Evolutionary conservation across 2,329 filamentous ascomycete genomes (phyloP), one percentile per base, ranked within the genome.

Genomic region (Neocucurbitaria cava): DNA sequence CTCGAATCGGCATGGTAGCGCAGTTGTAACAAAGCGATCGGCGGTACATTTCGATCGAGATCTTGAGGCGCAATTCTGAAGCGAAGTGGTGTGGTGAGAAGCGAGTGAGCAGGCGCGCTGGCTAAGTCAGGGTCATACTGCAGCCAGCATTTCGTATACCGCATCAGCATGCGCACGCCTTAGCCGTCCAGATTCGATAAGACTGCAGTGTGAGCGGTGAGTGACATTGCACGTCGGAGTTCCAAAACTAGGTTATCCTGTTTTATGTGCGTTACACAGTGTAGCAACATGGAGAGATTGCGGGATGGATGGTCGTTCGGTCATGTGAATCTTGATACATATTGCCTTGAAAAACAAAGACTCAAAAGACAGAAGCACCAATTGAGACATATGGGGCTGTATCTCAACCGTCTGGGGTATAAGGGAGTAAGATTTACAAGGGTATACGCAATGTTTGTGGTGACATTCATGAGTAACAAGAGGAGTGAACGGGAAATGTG

Each of bases 201-300:
- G 24, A 17, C 9, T 43, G 41, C 11, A 24, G n/a, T 28, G n/a
- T 36, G 46, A 54, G 59, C 59, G 59, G 59, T 62, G 56, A 57
- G 53, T 52, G 38, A 49, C 42, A 35, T 45, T 43, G 38, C 41
- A 54, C 44, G 30, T 45, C 46, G 36, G 33, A 48, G 13, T 35
- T 26, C 24, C 24, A 3, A 35, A 6, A 3, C 41, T 17, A 48
- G 35, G 35, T 49, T 35, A 45, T 44, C 38, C 46, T 44, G 23
- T 31, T 28, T 40, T 50, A 10, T 18, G 24, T 11, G 24, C 9
- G 33, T 46, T 33, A 33, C 39, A 39, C 41, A 35, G 33, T 35
- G n/a, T 33, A 13, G 20, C 46, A 49, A 23, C 9, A 21, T 36
- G 17, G 13, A 33, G 9, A 38, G 18, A 15, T 13, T 5, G 45